Base-by-base conservation (phyloP, 176 grass and related monocot genomes). In the Oryza coarctata region DNA sequence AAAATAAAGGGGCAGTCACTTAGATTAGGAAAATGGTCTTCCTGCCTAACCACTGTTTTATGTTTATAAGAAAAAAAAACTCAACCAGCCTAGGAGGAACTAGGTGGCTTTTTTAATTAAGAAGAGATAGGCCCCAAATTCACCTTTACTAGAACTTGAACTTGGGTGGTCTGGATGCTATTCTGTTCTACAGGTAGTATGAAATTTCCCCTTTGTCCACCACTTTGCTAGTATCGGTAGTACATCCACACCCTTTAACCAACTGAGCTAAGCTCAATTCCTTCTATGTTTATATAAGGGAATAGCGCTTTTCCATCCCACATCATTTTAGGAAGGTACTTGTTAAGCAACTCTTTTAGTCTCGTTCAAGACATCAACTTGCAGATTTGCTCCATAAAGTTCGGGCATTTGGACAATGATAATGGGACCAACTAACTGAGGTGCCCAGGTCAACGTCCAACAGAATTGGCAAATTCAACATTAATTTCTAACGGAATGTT, bases 1-100 rank as follows among this genome's bases (percentile, higher is more conserved):
- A 93, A 89, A 95, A 82, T 30, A 88, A 73, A 60, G 3, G 22
- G 13, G 13, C 17, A 78, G 12, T 50, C n/a, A 80, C 31, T 61
- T 84, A 22, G n/a, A 40, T 34, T 58, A 66, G 30, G 7, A 70
- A 15, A 20, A 71, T 43, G 29, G 12, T 85, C 18, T 33, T 70
- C 49, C 43, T 40, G 17, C 28, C 7, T 35, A 78, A 83, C 25
- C 28, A 82, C 18, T 20, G 25, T 39, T 65, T 71, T 55, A 70
- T 47, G 52, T 33, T 33, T n/a, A n/a, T n/a, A n/a, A n/a, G 32
- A 33, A 33, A 33, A 33, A 33, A 33, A 33, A 33, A 33, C 32
- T 33, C 32, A 33, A 33, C 3, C 32, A 33, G 4, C 32, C 32
- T 33, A 33, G 32, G 32, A 33, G 32, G 32, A 33, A 33, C 32